Conservation (phyloP, 1,284 basidiomycete genomes). For the Trichosporon inkin region DNA sequence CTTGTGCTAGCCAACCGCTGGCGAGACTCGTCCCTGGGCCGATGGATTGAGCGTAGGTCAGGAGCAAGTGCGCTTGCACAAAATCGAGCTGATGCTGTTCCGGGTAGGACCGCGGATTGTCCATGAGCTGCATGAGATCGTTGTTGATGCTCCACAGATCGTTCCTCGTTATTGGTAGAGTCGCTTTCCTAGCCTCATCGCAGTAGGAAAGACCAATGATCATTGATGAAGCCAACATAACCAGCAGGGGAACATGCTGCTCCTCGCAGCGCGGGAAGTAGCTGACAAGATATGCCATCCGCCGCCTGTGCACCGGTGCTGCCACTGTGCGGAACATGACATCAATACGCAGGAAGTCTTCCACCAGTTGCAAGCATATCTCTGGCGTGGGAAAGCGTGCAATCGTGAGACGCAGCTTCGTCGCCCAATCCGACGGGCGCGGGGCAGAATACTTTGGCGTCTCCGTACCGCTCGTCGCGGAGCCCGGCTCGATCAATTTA, state of each 20-base stretch:
- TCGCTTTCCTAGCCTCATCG: neutral
- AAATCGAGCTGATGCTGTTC: neutral
- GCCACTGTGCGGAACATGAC: constrained; percentile 7
- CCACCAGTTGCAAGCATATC: neutral
- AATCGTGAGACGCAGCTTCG: neutral
- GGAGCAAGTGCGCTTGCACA: neutral
- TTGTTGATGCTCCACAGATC: neutral
- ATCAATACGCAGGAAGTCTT: constrained; percentile 9
- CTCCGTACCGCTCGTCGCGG: neutral
- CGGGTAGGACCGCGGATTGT: neutral
- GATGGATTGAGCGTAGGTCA: neutral
- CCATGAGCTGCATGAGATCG: constrained; percentile 1
- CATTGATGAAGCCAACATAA: neutral
- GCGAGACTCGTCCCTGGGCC: neutral
- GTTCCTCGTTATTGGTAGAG: neutral
- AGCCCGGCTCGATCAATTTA: neutral
- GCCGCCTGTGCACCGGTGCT: neutral
- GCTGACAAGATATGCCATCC: neutral
- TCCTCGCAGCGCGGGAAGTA: neutral
- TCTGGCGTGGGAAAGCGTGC: neutral
- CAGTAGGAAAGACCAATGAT: neutral
- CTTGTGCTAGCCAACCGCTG: neutral
- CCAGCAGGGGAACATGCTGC: neutral
- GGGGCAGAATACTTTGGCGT: neutral
- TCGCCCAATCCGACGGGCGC: neutral